Conservation (phyloP, 208 protist species). For the Angomonas deanei region DNA sequence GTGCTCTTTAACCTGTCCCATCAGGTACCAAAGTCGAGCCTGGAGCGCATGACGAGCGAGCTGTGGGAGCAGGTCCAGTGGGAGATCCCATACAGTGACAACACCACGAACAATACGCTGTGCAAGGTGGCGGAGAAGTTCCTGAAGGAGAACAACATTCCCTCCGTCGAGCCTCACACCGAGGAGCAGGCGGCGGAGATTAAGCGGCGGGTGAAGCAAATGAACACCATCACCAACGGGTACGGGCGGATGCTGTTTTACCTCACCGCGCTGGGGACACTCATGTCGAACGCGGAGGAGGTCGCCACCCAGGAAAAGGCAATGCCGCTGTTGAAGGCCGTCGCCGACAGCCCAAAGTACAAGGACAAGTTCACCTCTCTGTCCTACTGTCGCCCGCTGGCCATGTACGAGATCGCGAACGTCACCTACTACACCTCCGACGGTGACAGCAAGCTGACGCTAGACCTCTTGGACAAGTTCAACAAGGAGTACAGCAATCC, state of each 20-base stretch:
- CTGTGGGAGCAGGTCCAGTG: conserved; percentile 4
- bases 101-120: conserved; percentile 4
- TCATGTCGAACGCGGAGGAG: conserved; percentile 28
- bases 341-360: conserved; percentile 23
- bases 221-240: conserved; percentile 3
- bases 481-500: conserved; percentile 34
- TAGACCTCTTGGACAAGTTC: conserved; percentile 19
- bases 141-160: neutral
- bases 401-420: conserved; percentile 30
- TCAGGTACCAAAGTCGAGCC: conserved; percentile 17
- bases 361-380: conserved; percentile 35
- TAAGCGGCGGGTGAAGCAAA: conserved; percentile 3
- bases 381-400: conserved; percentile 32
- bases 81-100: conserved; percentile 7
- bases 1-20: conserved; percentile 34
- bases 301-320: conserved; percentile 7
- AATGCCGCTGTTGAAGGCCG: conserved; percentile 14
- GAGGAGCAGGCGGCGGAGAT: conserved; percentile 1
- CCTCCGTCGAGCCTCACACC: neutral
- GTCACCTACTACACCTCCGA: conserved; percentile 20
- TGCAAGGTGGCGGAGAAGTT: conserved; percentile 3
- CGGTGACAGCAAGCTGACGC: conserved; percentile 2
- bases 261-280: conserved; percentile 15
- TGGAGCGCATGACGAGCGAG: conserved; percentile 18
- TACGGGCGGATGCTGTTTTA: conserved; percentile 20